Base-by-base conservation (phyloP, 2,329 filamentous ascomycete species). In the Aotearoamyces nothofagi region DNA sequence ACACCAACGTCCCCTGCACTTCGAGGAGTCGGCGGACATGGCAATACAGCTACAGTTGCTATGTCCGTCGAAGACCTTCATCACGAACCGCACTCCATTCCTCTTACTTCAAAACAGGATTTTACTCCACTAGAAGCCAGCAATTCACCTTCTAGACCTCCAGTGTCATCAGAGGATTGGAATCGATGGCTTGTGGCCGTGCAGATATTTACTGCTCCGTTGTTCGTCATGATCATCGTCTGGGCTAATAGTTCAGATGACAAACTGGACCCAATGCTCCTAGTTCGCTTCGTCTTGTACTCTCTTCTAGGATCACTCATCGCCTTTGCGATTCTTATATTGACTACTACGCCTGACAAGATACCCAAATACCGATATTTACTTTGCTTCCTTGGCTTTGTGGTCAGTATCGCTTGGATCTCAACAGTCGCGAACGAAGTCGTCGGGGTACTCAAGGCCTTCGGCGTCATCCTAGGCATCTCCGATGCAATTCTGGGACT, bases 381-480 rank as follows among this genome's bases (percentile, higher is more conserved):
- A 14, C 63, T 96, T 25, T 92, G 84, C 47, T 82, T 93, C 45
- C 59, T 92, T 19, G 90, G 92, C 5, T 98, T 98, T 47, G 60
- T 78, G 6, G 92, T 96, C 33, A 75, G 79, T 36, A 90, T 96
- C 33, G 79, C 82, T 14, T 98, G 92, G 90, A 94, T 96, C 42
- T 90, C 83, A 22, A 90, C 83, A 2, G 84, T 98, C 42, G 87
- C 90, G 2, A 82, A 83, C 19, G 87, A 98, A 57, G 90, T 98
- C 4, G 90, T 98, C 4, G 86, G 83, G 17, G 79, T 94, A 5
- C 66, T 98, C 38, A 96, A 98, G 55, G 79, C 90, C 1, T 61
- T 96, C 27, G 90, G 90, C 6, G 80, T 96, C 16, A 82, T 98
- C 28, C 60, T 93, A 32, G 77, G 80, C 45, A 98, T 98, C 48